These are phyloP conservation scores for Lodderomyces beijingensis DNA, from an alignment of 1,139 yeast genomes.

Conservation along the genomic window DNA sequence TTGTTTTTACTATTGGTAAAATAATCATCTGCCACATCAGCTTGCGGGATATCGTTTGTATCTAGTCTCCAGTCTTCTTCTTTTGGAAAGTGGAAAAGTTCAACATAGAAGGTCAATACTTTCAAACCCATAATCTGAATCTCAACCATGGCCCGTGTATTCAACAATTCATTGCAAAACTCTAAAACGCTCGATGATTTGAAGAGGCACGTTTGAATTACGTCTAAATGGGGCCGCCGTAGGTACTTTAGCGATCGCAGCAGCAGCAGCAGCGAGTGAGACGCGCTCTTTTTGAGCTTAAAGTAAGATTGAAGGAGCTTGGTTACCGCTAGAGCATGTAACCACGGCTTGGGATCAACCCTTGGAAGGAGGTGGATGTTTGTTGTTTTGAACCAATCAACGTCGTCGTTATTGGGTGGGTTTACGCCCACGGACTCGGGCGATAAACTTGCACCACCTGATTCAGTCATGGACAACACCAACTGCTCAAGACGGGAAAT, in stretches of 20 bases:
- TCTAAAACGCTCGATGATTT: conserved; percentile 16
- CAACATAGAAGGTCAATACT: conserved; percentile 22
- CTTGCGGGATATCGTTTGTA: too few species aligned
- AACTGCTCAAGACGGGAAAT: too few species aligned
- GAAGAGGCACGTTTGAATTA: conserved; percentile 16
- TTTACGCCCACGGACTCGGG: not conserved
- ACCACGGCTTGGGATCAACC: conserved; percentile 26
- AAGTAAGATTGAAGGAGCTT: conserved; percentile 26
- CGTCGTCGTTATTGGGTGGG: conserved; percentile 7
- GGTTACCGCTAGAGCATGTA: conserved; percentile 25
- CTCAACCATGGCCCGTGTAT: conserved; percentile 14
- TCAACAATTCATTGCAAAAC: conserved; percentile 20
- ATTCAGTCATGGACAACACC: too few species aligned
- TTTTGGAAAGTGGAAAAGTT: conserved; percentile 7
- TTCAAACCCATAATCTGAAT: conserved; percentile 27
- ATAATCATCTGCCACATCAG: too few species aligned
- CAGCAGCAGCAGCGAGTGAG: conserved; percentile 3
- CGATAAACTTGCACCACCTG: too few species aligned
- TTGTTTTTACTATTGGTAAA: too few species aligned
- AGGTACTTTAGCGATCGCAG: conserved; percentile 2
- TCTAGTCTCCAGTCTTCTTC: too few species aligned
- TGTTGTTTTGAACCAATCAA: conserved; percentile 27
- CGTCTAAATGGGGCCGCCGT: conserved; percentile 21
- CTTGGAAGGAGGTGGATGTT: conserved; percentile 20
- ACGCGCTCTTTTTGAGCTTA: conserved; percentile 3